These are phyloP conservation scores for Candida nitratophila DNA, from an alignment of 805 yeast genomes.

Conservation along the genomic window DNA sequence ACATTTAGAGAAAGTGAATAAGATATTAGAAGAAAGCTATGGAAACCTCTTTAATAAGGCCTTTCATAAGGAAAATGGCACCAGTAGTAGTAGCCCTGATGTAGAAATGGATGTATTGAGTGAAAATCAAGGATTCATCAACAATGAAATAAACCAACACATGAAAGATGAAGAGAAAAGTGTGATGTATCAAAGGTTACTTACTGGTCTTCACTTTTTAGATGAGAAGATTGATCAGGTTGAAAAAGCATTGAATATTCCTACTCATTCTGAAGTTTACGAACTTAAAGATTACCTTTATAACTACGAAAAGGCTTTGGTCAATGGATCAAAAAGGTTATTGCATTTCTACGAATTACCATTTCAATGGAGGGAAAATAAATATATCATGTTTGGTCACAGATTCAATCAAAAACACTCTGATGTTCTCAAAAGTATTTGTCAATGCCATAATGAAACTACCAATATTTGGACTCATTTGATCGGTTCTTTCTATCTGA, in stretches of 20 bases:
- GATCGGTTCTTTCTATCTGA: slow-evolving; percentile 54
- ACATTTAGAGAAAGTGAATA: neutral
- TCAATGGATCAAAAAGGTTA: slow-evolving; percentile 36
- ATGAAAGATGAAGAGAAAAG: slow-evolving; percentile 5
- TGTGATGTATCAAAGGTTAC: slow-evolving; percentile 22
- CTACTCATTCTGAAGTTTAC: slow-evolving; percentile 20
- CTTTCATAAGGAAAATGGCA: neutral
- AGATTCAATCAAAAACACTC: slow-evolving; percentile 64
- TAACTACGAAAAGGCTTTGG: slow-evolving; percentile 40
- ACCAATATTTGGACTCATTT: slow-evolving; percentile 93
- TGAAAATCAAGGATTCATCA: neutral
- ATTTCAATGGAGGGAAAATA: slow-evolving; percentile 88
- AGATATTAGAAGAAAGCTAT: slow-evolving; percentile 23
- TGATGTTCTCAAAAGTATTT: slow-evolving; percentile 54
- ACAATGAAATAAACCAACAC: neutral
- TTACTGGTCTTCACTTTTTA: slow-evolving; percentile 29
- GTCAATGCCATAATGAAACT: slow-evolving; percentile 75
- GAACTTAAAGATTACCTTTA: slow-evolving; percentile 30
- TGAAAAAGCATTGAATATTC: slow-evolving; percentile 27
- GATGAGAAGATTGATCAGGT: slow-evolving; percentile 34
- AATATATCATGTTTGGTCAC: slow-evolving; percentile 78
- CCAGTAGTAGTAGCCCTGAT: neutral
- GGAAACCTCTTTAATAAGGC: slow-evolving; percentile 12
- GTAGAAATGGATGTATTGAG: neutral
- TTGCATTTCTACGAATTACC: slow-evolving; percentile 86